Conservation (phyloP, 2,329 filamentous ascomycete genomes). For the Akanthomyces dipterigenus region DNA sequence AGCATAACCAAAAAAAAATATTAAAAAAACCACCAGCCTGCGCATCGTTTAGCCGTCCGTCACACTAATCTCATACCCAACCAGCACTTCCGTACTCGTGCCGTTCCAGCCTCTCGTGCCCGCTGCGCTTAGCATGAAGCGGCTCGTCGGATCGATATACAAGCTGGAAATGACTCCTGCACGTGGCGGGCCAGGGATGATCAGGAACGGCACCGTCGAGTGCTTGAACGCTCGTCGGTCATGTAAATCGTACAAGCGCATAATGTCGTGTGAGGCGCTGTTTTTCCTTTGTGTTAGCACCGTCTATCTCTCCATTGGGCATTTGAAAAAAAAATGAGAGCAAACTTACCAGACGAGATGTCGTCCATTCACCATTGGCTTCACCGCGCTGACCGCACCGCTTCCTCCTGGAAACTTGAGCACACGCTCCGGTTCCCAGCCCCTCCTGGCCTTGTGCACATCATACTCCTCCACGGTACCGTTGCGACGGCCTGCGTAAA, state of each 20-base stretch:
- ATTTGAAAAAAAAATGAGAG: neutral
- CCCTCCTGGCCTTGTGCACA: conserved; percentile 63
- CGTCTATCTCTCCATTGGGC: too few species aligned
- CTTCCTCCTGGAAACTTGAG: conserved; percentile 87
- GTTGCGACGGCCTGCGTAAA: conserved; percentile 88
- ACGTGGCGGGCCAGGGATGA: conserved; percentile 76
- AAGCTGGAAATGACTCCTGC: conserved; percentile 83
- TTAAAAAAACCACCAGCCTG: too few species aligned
- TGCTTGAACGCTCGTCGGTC: conserved; percentile 60
- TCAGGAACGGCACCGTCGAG: conserved; percentile 86
- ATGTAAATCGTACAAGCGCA: conserved; percentile 83
- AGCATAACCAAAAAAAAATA: neutral
- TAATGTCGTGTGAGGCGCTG: conserved; percentile 86
- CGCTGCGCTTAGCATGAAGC: conserved; percentile 85
- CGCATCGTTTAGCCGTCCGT: neutral
- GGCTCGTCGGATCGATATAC: conserved; percentile 79
- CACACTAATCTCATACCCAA: conserved; percentile 81
- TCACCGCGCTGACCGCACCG: conserved; percentile 80
- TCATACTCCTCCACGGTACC: conserved; percentile 92
- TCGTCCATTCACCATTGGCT: conserved; percentile 85
- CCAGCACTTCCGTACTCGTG: conserved; percentile 76
- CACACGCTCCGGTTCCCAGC: conserved; percentile 67
- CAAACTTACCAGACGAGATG: conserved; percentile 68
- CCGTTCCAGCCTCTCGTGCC: conserved; percentile 96
- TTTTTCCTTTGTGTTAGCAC: neutral